Evolutionary conservation across 192 early-diverging fungal species (phyloP).

Genomic region (Kappamyces sp.): DNA sequence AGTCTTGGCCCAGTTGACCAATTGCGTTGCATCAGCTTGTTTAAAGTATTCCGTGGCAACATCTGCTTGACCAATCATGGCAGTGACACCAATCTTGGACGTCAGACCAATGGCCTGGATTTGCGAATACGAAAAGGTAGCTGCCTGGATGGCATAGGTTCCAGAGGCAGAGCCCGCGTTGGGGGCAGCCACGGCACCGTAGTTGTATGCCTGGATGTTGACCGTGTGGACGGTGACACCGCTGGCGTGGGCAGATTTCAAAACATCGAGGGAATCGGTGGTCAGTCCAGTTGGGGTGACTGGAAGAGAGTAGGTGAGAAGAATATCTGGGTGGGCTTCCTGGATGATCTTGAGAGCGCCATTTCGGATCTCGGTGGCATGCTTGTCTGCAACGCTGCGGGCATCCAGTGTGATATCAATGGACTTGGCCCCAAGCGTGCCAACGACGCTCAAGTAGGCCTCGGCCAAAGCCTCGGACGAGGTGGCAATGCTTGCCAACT

Average conservation of each 20-base stretch:
- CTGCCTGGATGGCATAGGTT: constrained; percentile 28
- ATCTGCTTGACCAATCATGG: constrained; percentile 47
- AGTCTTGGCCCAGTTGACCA: constrained; percentile 24
- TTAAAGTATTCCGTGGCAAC: constrained; percentile 31
- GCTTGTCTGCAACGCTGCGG: too few relatives aligned
- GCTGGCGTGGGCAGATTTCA: constrained; percentile 21
- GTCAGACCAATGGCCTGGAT: constrained; percentile 2
- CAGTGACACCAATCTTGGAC: constrained; percentile 30
- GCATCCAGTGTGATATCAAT: too few relatives aligned
- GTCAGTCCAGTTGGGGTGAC: constrained; percentile 25
- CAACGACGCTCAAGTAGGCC: too few relatives aligned
- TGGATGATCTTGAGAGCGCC: constrained; percentile 28
- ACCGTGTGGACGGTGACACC: constrained; percentile 13
- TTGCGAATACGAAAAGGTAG: constrained; percentile 14
- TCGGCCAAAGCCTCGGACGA: too few relatives aligned
- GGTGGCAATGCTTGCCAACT: too few relatives aligned
- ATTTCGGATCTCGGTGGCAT: constrained; percentile 28
- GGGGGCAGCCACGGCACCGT: constrained; percentile 23
- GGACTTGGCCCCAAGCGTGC: too few relatives aligned
- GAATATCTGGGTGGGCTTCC: constrained; percentile 19
- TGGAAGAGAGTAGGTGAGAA: constrained; percentile 35
- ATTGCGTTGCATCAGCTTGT: constrained; percentile 24
- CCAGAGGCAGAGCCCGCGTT: constrained; percentile 41
- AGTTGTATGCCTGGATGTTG: too few relatives aligned
- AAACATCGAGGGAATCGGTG: constrained; percentile 15